Conservation (phyloP, 768 basidiomycete species). For the Panaeolus papilionaceus region DNA sequence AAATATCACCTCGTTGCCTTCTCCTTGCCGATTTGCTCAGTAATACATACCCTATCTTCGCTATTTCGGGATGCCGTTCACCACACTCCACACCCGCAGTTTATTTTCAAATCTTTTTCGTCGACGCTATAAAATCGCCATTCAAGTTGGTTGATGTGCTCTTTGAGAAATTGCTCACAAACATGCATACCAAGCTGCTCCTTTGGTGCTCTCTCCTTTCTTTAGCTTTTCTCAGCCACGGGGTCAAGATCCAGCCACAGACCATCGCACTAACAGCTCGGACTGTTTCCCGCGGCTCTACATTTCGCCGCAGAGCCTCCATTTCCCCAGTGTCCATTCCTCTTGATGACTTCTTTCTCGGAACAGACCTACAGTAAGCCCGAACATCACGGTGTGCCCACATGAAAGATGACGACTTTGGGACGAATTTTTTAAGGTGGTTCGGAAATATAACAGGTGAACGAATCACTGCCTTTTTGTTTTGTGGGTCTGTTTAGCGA, state of each 20-base stretch:
- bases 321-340: constrained; percentile 48
- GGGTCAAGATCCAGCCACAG: constrained; percentile 28
- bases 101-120: not conserved
- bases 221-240: constrained; percentile 1
- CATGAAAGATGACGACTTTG: not conserved
- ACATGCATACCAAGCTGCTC: not conserved
- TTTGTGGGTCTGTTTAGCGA: not conserved
- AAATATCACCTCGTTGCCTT: not conserved
- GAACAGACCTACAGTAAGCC: constrained; percentile 63
- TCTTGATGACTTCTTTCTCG: constrained; percentile 57
- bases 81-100: not conserved
- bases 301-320: constrained; percentile 38
- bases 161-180: not conserved
- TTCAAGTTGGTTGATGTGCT: not conserved
- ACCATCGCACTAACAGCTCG: constrained; percentile 40
- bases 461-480: not conserved
- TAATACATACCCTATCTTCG: not conserved
- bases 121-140: not conserved
- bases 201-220: constrained; percentile 19
- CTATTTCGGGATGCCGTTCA: not conserved
- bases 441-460: constrained; percentile 56
- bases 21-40: not conserved
- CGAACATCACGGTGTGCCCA: constrained; percentile 5
- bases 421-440: constrained; percentile 42
- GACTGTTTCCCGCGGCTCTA: constrained; percentile 25